Percentiles rank a stretch among this genome's conserved stretches.
These are phyloP conservation scores for Claviceps digitariae DNA, from an alignment of 2,329 filamentous ascomycete genomes.

Conservation along the genomic window DNA sequence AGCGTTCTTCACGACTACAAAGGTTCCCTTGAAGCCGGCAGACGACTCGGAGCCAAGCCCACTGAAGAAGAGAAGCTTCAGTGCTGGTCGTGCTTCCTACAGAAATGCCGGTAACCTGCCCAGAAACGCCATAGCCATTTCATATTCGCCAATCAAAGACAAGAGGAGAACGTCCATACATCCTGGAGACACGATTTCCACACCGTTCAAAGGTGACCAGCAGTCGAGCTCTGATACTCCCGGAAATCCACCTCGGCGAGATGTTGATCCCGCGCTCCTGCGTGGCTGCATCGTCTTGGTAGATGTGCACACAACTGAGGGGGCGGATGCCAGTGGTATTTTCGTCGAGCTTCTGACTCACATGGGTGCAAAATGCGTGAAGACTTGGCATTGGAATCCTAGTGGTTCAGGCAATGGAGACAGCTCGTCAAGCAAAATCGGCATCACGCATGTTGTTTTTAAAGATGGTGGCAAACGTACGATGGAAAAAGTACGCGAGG, in stretches of 20 bases:
- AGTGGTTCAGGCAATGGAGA: conserved; percentile 22
- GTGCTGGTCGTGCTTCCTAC: conserved; percentile 32
- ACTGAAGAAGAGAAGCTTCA: conserved; percentile 36
- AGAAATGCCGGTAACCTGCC: conserved; percentile 28
- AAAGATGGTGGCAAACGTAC: conserved; percentile 76
- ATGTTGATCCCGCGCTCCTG: conserved; percentile 41
- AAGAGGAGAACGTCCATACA: conserved; percentile 9
- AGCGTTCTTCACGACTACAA: conserved; percentile 56
- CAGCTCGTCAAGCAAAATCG: conserved; percentile 38
- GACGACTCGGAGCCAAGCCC: conserved; percentile 40
- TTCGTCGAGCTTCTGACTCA: conserved; percentile 67
- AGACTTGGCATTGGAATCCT: conserved; percentile 62
- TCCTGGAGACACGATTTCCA: background rate
- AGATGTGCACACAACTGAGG: conserved; percentile 72
- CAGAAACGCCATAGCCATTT: conserved; percentile 39
- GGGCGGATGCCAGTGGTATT: conserved; percentile 65
- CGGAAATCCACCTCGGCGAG: conserved; percentile 39
- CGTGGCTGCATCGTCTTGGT: conserved; percentile 67
- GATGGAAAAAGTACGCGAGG: conserved; percentile 64
- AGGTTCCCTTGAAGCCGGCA: conserved; percentile 60
- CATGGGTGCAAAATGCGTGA: conserved; percentile 71
- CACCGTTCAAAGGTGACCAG: conserved; percentile 32
- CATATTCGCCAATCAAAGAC: conserved; percentile 38
- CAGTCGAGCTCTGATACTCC: conserved; percentile 45
- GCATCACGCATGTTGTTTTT: conserved; percentile 79